Conservation (phyloP, 1,284 basidiomycete species). For the Gymnopus androsaceus region DNA sequence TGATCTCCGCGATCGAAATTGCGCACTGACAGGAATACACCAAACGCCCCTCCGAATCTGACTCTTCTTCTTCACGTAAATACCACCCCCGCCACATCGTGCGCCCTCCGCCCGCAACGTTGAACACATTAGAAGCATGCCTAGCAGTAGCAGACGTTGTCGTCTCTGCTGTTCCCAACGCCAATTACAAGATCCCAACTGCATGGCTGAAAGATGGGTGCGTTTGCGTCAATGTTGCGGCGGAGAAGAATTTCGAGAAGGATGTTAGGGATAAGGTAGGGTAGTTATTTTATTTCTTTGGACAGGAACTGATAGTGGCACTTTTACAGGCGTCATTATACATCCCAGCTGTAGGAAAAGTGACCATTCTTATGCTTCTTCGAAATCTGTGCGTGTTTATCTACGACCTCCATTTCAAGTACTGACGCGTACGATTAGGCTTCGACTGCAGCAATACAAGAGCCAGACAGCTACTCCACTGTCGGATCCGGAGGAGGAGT, state of each 20-base stretch:
- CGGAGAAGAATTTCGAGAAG: conserved; percentile 96
- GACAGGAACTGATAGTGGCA: neutral
- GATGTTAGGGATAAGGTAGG: conserved; percentile 89
- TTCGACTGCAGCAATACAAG: conserved; percentile 74
- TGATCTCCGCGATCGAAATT: conserved; percentile 6
- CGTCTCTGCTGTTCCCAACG: conserved; percentile 85
- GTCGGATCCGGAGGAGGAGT: neutral
- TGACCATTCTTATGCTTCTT: conserved; percentile 95
- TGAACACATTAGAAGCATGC: conserved; percentile 61
- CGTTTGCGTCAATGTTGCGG: conserved; percentile 90
- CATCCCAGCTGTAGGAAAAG: conserved; percentile 92
- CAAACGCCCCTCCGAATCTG: conserved; percentile 68
- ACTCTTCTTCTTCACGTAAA: conserved; percentile 41
- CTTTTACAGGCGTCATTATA: conserved; percentile 81
- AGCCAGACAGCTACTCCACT: conserved; percentile 14
- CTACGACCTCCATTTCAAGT: neutral
- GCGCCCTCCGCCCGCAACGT: conserved; percentile 52
- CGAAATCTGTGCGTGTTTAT: conserved; percentile 76
- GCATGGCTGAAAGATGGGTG: conserved; percentile 91
- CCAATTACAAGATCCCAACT: conserved; percentile 89
- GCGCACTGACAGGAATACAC: conserved; percentile 82
- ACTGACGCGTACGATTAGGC: conserved; percentile 39
- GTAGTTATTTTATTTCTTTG: conserved; percentile 19
- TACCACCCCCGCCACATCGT: conserved; percentile 87
- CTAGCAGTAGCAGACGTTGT: conserved; percentile 87